A percentile compares a stretch with the other conserved stretches of the same genome.
Evolutionary conservation across 2,329 filamentous ascomycete species (phyloP).

Genomic region (Pyrenophora seminiperda): DNA sequence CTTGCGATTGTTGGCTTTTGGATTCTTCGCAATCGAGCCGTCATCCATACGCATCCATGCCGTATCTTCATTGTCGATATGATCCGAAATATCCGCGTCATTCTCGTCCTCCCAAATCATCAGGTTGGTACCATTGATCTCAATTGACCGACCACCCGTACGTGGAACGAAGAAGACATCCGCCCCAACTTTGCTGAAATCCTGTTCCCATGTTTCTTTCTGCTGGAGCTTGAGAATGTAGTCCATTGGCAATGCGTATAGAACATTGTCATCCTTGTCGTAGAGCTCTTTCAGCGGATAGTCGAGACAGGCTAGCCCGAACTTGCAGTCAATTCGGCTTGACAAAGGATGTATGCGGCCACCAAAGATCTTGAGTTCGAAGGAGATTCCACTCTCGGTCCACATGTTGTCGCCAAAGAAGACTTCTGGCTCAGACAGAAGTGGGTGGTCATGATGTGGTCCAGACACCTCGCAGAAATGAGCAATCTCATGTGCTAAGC

Average conservation of each 20-base stretch:
- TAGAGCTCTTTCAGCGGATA: constrained; percentile 45
- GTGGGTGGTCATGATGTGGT: constrained; percentile 43
- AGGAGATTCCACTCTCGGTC: constrained; percentile 49
- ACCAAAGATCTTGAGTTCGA: constrained; percentile 48
- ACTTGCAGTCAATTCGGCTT: constrained; percentile 46
- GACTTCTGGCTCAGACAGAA: constrained; percentile 45
- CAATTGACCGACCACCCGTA: constrained; percentile 44
- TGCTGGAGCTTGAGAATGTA: constrained; percentile 47
- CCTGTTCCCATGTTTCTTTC: constrained; percentile 46
- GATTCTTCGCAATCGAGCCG: constrained; percentile 46
- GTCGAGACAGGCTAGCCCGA: constrained; percentile 45
- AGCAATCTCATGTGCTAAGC: constrained; percentile 47
- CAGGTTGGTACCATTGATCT: constrained; percentile 47
- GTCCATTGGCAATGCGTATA: constrained; percentile 49
- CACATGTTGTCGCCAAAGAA: constrained; percentile 49
- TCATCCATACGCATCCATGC: constrained; percentile 47
- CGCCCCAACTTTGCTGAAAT: constrained; percentile 30
- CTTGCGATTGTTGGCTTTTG: constrained; percentile 41
- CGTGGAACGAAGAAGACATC: constrained; percentile 47
- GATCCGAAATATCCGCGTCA: constrained; percentile 46
- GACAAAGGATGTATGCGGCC: constrained; percentile 48
- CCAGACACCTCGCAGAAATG: constrained; percentile 50
- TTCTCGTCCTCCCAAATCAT: constrained; percentile 50
- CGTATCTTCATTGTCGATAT: constrained; percentile 44
- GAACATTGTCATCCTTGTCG: constrained; percentile 45